Base-by-base conservation (phyloP, 2,329 filamentous ascomycete species). In the Aspergillus ochraceoroseus region DNA sequence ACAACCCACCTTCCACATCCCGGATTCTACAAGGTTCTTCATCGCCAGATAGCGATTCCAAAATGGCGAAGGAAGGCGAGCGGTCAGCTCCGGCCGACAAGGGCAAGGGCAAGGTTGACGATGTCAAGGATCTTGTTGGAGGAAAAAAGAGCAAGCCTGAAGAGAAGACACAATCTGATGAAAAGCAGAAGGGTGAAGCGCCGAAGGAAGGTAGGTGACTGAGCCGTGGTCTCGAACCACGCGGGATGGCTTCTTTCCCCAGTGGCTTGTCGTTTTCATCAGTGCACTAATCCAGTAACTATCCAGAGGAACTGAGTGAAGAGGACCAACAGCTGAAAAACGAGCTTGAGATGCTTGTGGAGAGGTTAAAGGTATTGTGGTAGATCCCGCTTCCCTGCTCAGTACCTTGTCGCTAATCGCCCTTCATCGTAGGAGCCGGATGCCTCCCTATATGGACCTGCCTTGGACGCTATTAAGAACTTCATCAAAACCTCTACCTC, bases 401-500 rank as follows among this genome's bases (percentile, higher is more conserved):
- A 39, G 32, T 36, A 33, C 43, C 44, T 56, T 57, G 55, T 59
- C 50, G 55, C 57, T 55, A 42, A 57, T 43, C 25, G 18, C 7
- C 46, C 26, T 50, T 32, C 31, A 41, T 32, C 38, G 36, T 59
- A 94, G 87, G 92, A 96, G 72, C 76, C 83, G 52, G 85, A 96
- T 70, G 76, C 77, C 52, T 82, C 80, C 44, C 83, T 96, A 54
- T 95, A 96, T 74, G 90, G 89, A 66, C 80, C 89, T 44, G 85
- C 92, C 39, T 75, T 98, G 54, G 89, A 96, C 68, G 85, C 88
- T 54, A 95, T 98, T 80, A 96, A 95, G 74, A 87, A 83, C 59
- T 94, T 87, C 63, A 98, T 98, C 75, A 96, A 95, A 75, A 98
- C 92, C 41, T 95, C 92, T 45, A 98, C 92, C 53, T 96, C 89